A percentile compares a stretch with the other conserved stretches of the same genome.
Evolutionary conservation across 2,329 filamentous ascomycete genomes (phyloP).

Genomic region (Phyllosticta citriasiana): DNA sequence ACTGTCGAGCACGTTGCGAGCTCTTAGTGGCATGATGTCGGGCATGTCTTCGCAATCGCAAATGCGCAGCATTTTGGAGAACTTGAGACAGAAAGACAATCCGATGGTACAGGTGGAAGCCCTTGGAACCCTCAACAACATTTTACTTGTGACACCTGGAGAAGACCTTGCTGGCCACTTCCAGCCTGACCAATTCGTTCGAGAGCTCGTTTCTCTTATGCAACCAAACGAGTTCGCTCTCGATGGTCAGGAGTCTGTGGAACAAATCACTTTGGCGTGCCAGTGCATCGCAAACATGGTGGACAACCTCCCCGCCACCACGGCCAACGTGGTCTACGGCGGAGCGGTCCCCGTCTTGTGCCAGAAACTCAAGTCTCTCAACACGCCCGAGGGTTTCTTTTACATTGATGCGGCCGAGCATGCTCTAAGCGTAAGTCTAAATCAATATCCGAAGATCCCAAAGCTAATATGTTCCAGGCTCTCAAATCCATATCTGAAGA

Average conservation of each 20-base stretch:
- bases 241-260: slow-evolving; percentile 72
- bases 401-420: slow-evolving; percentile 98
- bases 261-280: slow-evolving; percentile 94
- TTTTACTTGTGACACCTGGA: slow-evolving; percentile 88
- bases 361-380: slow-evolving; percentile 89
- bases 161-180: slow-evolving; percentile 94
- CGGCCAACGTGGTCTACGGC: slow-evolving; percentile 94
- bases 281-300: slow-evolving; percentile 94
- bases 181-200: slow-evolving; percentile 86
- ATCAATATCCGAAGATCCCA: neutral
- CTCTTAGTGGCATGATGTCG: slow-evolving; percentile 84
- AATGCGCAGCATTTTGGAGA: slow-evolving; percentile 52
- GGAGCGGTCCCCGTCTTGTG: slow-evolving; percentile 90
- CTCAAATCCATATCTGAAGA: slow-evolving; percentile 96
- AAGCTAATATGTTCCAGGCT: slow-evolving; percentile 41
- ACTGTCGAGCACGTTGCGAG: slow-evolving; percentile 71
- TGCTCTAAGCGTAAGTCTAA: slow-evolving; percentile 60
- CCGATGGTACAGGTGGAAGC: slow-evolving; percentile 82
- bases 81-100: slow-evolving; percentile 72
- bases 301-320: slow-evolving; percentile 88
- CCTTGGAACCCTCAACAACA: slow-evolving; percentile 84
- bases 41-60: slow-evolving; percentile 63
- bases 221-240: slow-evolving; percentile 63
- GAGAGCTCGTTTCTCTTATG: slow-evolving; percentile 88
- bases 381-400: slow-evolving; percentile 24